These are phyloP conservation scores for Hirsutella minnesotensis DNA, from an alignment of 2,329 filamentous ascomycete genomes.

Conservation along the genomic window DNA sequence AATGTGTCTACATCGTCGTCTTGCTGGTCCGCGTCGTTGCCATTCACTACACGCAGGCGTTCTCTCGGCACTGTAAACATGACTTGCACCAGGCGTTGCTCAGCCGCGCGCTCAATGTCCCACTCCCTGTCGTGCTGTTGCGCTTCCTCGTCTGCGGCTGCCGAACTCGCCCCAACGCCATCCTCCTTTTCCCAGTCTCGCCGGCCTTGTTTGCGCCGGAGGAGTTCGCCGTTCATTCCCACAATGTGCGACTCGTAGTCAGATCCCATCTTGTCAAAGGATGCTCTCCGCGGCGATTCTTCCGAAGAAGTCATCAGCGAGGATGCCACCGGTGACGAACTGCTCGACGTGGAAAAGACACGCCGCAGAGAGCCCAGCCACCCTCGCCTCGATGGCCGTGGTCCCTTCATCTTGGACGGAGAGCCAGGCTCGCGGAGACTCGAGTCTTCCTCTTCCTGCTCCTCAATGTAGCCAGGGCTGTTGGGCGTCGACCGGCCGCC, in stretches of 20 bases:
- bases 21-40: constrained; percentile 32
- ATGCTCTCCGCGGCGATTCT: constrained; percentile 6
- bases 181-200: constrained; percentile 37
- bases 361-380: constrained; percentile 60
- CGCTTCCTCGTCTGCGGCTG: neutral
- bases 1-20: constrained; percentile 14
- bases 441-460: neutral
- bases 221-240: constrained; percentile 34
- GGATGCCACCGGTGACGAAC: neutral
- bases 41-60: constrained; percentile 80
- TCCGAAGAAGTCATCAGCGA: constrained; percentile 2
- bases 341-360: constrained; percentile 40
- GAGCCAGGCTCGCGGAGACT: constrained; percentile 28
- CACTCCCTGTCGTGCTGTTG: constrained; percentile 46
- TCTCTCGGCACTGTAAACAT: constrained; percentile 93
- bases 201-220: constrained; percentile 42
- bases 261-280: constrained; percentile 13
- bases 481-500: constrained; percentile 9
- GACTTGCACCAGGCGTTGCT: constrained; percentile 62
- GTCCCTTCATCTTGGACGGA: constrained; percentile 43
- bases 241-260: constrained; percentile 34
- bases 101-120: constrained; percentile 65
- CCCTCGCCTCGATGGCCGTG: constrained; percentile 31
- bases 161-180: constrained; percentile 19
- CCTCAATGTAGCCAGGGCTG: constrained; percentile 9